These are phyloP conservation scores for Skeletonema potamos DNA, from an alignment of 108 stramenopile species.

Conservation along the genomic window DNA sequence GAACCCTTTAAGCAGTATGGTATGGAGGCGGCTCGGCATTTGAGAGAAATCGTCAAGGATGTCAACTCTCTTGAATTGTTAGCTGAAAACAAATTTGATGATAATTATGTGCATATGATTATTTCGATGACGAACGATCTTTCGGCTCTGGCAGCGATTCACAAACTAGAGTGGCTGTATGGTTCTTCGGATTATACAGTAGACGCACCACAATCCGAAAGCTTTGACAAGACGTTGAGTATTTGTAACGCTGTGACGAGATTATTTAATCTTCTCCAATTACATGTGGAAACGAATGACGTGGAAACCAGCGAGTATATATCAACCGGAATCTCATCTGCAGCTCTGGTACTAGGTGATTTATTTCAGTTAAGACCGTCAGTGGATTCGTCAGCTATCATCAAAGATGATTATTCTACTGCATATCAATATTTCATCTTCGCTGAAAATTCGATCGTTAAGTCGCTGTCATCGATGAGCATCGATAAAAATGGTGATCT, in stretches of 20 bases:
- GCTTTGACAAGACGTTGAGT: not conserved
- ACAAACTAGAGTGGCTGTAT: not conserved
- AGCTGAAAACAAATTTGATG: not conserved
- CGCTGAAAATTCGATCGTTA: not conserved
- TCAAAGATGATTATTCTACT: not conserved
- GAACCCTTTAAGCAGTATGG: not conserved
- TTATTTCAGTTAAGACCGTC: not conserved
- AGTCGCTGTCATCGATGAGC: not conserved
- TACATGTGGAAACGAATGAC: not conserved
- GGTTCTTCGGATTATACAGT: not conserved
- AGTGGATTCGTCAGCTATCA: not conserved
- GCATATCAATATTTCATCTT: not conserved
- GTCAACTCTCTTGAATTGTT: not conserved
- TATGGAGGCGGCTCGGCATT: not conserved
- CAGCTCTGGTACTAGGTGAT: not conserved
- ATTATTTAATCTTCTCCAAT: not conserved
- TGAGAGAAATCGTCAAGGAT: not conserved
- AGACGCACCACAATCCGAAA: not conserved
- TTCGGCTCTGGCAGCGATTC: not conserved
- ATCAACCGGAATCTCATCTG: not conserved
- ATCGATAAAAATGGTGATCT: not conserved
- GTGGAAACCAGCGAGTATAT: not conserved
- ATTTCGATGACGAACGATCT: not conserved
- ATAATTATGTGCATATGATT: not conserved
- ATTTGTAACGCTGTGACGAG: not conserved